Percentiles rank a stretch among this genome's conserved stretches.
These are phyloP conservation scores for Sporothrix humicola DNA, from an alignment of 2,329 filamentous ascomycete genomes.

Conservation along the genomic window DNA sequence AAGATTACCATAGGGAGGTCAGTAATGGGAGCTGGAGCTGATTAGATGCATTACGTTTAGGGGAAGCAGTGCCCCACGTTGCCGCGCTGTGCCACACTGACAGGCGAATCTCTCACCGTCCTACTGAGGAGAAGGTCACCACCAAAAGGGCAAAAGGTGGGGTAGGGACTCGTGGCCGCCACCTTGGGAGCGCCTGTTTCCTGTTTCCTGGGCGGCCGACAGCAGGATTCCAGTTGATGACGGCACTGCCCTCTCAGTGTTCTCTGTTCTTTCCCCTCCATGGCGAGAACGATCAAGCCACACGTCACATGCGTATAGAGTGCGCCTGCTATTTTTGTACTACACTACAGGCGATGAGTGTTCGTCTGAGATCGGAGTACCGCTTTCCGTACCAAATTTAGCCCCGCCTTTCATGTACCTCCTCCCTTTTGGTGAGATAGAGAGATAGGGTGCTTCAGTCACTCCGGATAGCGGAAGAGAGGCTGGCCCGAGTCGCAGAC, in stretches of 20 bases:
- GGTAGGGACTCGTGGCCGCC: constrained; percentile 27
- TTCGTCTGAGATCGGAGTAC: constrained; percentile 7
- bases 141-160: constrained; percentile 19
- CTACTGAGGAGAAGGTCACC: background rate
- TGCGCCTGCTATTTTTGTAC: background rate
- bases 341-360: background rate
- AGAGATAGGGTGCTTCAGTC: background rate
- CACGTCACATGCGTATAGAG: constrained; percentile 24
- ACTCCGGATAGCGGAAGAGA: constrained; percentile 29
- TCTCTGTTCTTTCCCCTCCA: background rate
- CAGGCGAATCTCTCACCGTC: background rate
- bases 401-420: constrained; percentile 25
- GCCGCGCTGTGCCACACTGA: constrained; percentile 12
- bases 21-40: background rate
- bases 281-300: constrained; percentile 27
- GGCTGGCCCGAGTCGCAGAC: constrained; percentile 26
- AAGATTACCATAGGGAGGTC: background rate
- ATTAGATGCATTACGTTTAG: background rate
- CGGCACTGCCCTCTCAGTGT: background rate
- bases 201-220: constrained; percentile 17
- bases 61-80: background rate
- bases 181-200: background rate
- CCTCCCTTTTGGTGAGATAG: background rate
- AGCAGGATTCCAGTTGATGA: constrained; percentile 32
- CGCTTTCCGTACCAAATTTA: background rate